Base-by-base conservation (phyloP, 352 stramenopile species). In the Pythium oligandrum region DNA sequence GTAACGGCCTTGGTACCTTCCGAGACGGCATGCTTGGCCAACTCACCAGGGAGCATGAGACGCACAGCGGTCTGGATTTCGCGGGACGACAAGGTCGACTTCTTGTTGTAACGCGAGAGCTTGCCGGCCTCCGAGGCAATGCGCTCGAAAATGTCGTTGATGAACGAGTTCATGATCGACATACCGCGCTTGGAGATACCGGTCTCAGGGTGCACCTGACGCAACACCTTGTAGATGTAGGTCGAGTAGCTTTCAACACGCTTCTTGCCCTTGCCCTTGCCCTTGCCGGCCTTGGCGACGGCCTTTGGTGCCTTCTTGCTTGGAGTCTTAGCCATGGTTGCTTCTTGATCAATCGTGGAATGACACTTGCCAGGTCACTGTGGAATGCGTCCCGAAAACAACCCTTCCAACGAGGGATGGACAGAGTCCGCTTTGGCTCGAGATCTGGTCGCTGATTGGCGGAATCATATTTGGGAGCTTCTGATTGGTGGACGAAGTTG, bases 81-180 rank as follows among this genome's bases (percentile, higher is more conserved):
- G 42, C 96, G 89, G 45, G 76, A 96, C 37, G 88, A 97, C 45
- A 99, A 73, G 36, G 96, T 99, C 35, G 89, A 95, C 83, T 99
- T 99, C 86, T 98, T 98, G 90, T 98, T 99, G 92, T 99, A 99
- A 33, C 93, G 91, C 50, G 92, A 94, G 40, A 98, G 78, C 75
- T 97, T 97, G 66, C 91, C 94, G 55, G 96, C 95, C 78, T 99
- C 95, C 46, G 85, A 92, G 33, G 96, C 95, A 52, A 99, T 97
- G 56, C 95, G 89, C 75, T 99, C 96, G 73, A 99, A 99, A 59
- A 98, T 98, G 71, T 99, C 95, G 78, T 98, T 98, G 74, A 98
- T 98, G 78, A 99, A 99, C 60, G 95, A 98, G 88, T 98, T 98
- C 93, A 98, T 98, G 83, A 99, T 98, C 51, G 91, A 98, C 95